Percentiles rank a stretch among this genome's conserved stretches.
Evolutionary conservation across 2,329 filamentous ascomycete species (phyloP).

Genomic region (Fragosphaeria purpurea): DNA sequence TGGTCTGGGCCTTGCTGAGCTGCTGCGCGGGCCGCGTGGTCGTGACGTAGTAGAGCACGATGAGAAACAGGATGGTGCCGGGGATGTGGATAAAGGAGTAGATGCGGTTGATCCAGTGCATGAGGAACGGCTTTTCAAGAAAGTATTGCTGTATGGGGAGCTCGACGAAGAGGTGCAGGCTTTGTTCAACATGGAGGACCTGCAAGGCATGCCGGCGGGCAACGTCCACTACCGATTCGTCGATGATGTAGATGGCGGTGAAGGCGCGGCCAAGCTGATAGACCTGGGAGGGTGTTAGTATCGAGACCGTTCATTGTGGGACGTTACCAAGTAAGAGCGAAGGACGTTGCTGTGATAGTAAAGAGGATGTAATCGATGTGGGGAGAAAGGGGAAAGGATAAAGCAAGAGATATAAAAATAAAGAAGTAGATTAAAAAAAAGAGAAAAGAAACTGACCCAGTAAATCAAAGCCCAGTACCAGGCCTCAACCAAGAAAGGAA

Average conservation of each 20-base stretch:
- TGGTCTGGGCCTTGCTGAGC: conserved; percentile 10
- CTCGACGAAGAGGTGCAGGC: conserved; percentile 56
- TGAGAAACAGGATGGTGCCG: conserved; percentile 58
- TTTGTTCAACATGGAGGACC: conserved; percentile 56
- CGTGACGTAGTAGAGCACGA: conserved; percentile 59
- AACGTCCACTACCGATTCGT: conserved; percentile 54
- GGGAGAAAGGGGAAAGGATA: too few species aligned
- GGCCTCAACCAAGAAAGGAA: conserved; percentile 63
- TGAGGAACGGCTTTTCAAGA: conserved; percentile 38
- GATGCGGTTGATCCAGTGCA: conserved; percentile 61
- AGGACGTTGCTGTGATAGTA: too few species aligned
- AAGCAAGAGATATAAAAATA: too few species aligned
- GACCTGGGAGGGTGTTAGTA: conserved; percentile 34
- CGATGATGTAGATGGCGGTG: conserved; percentile 55
- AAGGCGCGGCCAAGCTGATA: conserved; percentile 67
- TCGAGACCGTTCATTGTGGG: too few species aligned
- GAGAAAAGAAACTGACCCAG: conserved; percentile 45
- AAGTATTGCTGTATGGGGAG: conserved; percentile 48
- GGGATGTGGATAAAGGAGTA: conserved; percentile 75
- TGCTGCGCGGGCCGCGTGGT: conserved; percentile 37
- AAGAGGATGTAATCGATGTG: too few species aligned
- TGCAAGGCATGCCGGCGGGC: conserved; percentile 59
- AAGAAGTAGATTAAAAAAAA: neutral
- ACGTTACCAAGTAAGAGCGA: too few species aligned
- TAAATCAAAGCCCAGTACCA: conserved; percentile 73